phyloP scores from a whole-genome alignment of 2,329 filamentous ascomycete genomes.

The Aspergillus jensenii region DNA sequence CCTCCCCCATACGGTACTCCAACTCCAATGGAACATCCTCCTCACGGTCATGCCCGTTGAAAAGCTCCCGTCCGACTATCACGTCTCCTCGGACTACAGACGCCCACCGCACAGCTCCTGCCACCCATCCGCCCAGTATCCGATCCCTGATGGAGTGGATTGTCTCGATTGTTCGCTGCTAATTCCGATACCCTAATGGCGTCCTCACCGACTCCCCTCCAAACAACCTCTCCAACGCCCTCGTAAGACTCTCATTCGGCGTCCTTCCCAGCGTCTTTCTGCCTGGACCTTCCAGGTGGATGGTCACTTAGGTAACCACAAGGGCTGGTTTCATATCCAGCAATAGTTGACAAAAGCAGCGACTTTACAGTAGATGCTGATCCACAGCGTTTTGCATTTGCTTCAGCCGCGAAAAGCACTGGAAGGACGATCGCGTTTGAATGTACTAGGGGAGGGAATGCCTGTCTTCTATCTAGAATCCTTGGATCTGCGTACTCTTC shows the following conservation, averaged over 20 bases:
- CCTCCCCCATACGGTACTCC: background rate
- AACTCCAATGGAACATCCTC: background rate
- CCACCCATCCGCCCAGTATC: background rate
- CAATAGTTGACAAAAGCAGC: no score
- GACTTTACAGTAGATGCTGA: no score
- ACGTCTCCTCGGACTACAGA: background rate
- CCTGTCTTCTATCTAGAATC: no score
- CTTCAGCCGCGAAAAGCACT: no score
- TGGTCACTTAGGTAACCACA: no score
- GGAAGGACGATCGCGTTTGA: no score
- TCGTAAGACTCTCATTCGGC: constrained; percentile 3
- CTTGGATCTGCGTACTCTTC: rapidly evolving
- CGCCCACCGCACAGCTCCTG: background rate
- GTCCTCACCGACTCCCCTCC: constrained; percentile 14
- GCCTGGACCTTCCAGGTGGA: no score
- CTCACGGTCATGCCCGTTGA: background rate
- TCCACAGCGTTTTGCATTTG: no score
- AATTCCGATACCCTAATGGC: constrained; percentile 14
- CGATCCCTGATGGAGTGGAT: constrained; percentile 16
- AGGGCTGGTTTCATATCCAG: no score
- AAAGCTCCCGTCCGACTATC: background rate
- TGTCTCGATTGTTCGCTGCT: constrained; percentile 10
- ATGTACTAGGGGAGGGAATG: no score
- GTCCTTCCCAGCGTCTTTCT: background rate
- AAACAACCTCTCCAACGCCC: constrained; percentile 10